A percentile compares a stretch with the other conserved stretches of the same genome.
Conservation (phyloP, 306 rosid genomes). For the Vigna unguiculata region DNA sequence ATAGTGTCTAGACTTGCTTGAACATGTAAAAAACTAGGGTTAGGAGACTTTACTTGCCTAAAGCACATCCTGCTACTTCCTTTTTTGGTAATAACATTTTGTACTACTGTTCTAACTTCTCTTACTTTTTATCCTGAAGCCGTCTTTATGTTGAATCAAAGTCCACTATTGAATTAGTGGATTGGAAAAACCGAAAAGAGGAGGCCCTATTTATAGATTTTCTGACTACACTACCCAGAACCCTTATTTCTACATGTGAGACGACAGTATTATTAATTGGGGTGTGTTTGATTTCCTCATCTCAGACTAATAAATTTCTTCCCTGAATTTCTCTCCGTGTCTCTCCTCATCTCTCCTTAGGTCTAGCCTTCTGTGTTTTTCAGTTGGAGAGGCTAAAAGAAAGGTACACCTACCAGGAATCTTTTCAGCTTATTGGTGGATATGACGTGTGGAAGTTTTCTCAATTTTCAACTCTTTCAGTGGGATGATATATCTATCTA, state of each 20-base stretch:
- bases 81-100: slow-evolving; percentile 22
- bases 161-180: not conserved
- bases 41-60: slow-evolving; percentile 33
- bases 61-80: slow-evolving; percentile 16
- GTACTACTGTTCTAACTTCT: slow-evolving; percentile 37
- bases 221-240: slow-evolving; percentile 31
- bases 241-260: slow-evolving; percentile 18
- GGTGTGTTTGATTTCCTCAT: slow-evolving; percentile 32
- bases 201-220: slow-evolving; percentile 20
- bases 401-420: slow-evolving; percentile 32
- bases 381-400: not conserved
- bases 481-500: slow-evolving; percentile 8
- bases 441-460: slow-evolving; percentile 31
- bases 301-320: not conserved
- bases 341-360: slow-evolving; percentile 31
- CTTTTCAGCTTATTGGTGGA: slow-evolving; percentile 34
- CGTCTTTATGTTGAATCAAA: slow-evolving; percentile 49
- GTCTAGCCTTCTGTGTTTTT: slow-evolving; percentile 30
- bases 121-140: slow-evolving; percentile 48
- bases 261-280: not conserved
- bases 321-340: slow-evolving; percentile 30
- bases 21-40: slow-evolving; percentile 51
- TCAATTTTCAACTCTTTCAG: slow-evolving; percentile 32
- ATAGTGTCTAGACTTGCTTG: slow-evolving; percentile 5
- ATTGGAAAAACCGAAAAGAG: not conserved